Base-by-base conservation (phyloP, 2,329 filamentous ascomycete genomes). In the Mycocentrospora acerina region DNA sequence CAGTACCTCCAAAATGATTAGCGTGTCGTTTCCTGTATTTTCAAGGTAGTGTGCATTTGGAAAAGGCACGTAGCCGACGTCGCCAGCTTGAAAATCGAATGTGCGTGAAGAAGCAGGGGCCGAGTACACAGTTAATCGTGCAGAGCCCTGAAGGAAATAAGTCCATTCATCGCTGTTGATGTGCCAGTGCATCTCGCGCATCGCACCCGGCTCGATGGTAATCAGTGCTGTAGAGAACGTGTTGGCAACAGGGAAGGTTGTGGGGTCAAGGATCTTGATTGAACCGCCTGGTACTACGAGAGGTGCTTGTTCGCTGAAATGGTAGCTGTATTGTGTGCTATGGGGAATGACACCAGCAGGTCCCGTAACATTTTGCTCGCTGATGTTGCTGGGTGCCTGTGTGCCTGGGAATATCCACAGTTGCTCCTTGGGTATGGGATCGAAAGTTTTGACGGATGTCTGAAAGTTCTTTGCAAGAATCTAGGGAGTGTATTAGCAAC, bases 131-230 rank as follows among this genome's bases (percentile, higher is more conserved):
- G 78, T 82, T 25, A 81, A 70, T 8, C 80, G 73, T 0, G 73
- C 80, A 9, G 72, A 71, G 0, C 80, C 80, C 37, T 72, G 59
- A 7, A 82, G 62, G 66, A 83, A 81, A 62, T 77, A 82, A 34
- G 72, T 73, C 80, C 80, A 83, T 60, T 83, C 80, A 56, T 82
- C 79, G 7, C 71, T 74, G 1, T 70, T 72, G 1, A 77, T 76
- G 64, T 83, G 80, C 80, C 80, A 83, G 66, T 83, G 80, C 29
- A 84, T 66, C 55, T 83, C 80, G 15, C 81, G 74, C 77, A 83
- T 79, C 1, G 79, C 80, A n/a, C 80, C 80, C 0, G 80, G 79
- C 50, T 80, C 68, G 22, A 83, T 67, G 2, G 74, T 78, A 8
- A 83, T 76, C 2, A 82, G 67, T 0, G 78, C 79, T 0, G 74